Evolutionary conservation across 2,329 filamentous ascomycete genomes (phyloP), one percentile per base, ranked within the genome.

Genomic region (Epichloe glyceriae): DNA sequence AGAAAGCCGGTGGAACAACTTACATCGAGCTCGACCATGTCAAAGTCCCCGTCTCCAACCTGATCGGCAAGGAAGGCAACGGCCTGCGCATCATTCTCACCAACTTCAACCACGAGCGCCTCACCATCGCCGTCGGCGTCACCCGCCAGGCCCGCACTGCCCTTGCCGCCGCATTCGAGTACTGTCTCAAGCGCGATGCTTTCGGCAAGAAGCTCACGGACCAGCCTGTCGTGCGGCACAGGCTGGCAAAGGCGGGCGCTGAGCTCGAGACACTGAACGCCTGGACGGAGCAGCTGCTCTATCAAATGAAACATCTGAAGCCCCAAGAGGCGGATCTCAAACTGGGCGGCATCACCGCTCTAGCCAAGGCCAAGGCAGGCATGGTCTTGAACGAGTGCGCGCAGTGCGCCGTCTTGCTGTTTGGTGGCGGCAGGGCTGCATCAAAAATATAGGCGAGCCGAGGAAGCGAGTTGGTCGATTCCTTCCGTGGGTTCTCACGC

Each of bases 241-340:
- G 83, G 59, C 70, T 83, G 15, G 72, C 75, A 17, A 77, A 73
- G 35, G 71, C 82, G 43, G 78, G 76, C 0, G 68, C 76, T 11
- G 70, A 76, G 55, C 73, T 83, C n/a, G 80, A 83, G 55, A 74
- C 76, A 0, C 74, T 78, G 43, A 79, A 76, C 62, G 76, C 78
- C 0, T 82, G 79, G 66, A 61, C 83, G 52, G 80, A 83, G 56
- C 78, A 82, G 58, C 64, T 83, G 3, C 77, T 75, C 6, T 78
- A 75, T 58, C 74, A 77, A 45, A 67, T 76, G 71, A 77, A 74
- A 35, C 68, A 74, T 38, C 10, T 53, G 33, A 47, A 56, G 50
- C 33, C 57, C 2, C 50, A 52, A 0, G 60, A 56, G 48, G 54
- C 53, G 57, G 69, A 50, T 61, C 62, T 64, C 53, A 66, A 64